Evolutionary conservation across 1,284 basidiomycete species (phyloP), one percentile per base, ranked within the genome.

Genomic region (Pyrrhoderma lamaoense): DNA sequence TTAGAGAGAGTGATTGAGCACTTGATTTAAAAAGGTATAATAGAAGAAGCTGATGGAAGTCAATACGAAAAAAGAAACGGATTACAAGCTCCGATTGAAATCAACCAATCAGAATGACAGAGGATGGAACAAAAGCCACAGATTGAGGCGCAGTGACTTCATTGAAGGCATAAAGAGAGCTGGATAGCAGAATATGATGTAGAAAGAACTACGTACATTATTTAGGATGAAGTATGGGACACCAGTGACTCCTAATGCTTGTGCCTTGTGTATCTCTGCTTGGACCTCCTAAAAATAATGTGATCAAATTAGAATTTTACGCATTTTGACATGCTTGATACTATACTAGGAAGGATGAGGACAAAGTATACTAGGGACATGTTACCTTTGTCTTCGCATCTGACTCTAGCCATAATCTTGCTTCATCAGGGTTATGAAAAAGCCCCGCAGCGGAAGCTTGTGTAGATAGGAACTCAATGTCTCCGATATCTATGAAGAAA

Each of bases 201-300:
- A 39, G 23, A 9, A 18, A 11, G 27, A 31, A 31, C 11, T 5
- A 5, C 52, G 8, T 35, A 51, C 53, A 35, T 51, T 55, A 31
- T 55, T 51, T n/a, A 55, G 39, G 23, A 55, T 38, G n/a, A 55
- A 55, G 53, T 51, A 51, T 22, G 53, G 53, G 13, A 55, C 53
- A 19, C 53, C 53, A 13, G 49, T 37, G 9, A 55, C 45, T 8
- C 53, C 53, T 49, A 51, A 51, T 13, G 31, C 22, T 38, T 51
- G 44, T 14, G 49, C 35, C 18, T 51, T 45, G 16, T 36, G 19
- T 38, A 51, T 55, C 11, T 37, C 53, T 8, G 21, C 23, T 21
- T 44, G 42, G 23, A 55, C 53, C 23, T 55, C 53, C 49, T 54
- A 25, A 22, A 18, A n/a, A n/a, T n/a, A n/a, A n/a, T n/a, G n/a